Evolutionary conservation across 2,329 filamentous ascomycete species (phyloP), one percentile per base, ranked within the genome.

Genomic region (Neocatenulostroma microsporum): DNA sequence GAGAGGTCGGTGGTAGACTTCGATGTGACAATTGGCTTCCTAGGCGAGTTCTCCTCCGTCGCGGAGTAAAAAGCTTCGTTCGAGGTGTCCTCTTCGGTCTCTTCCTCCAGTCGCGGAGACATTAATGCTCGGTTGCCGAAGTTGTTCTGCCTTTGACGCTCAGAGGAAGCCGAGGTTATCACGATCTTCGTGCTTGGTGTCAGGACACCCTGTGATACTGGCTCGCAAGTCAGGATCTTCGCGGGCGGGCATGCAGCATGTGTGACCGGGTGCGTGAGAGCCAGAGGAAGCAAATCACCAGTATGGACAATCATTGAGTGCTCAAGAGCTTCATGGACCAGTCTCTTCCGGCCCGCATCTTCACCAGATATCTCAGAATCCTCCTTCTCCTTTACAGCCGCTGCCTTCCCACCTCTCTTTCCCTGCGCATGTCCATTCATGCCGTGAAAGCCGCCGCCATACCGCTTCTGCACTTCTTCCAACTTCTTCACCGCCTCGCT

Each of bases 31-130:
- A 65, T 57, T 1, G 64, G 64, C 13, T 61, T 61, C 11, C 56
- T 50, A 5, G 58, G 53, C 4, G 49, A 55, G 17, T 63, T 58
- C 35, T 94, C 87, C 57, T 95, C 89, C 2, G 85, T 82, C 1
- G 89, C 89, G 5, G 89, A 95, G 61, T 78, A 95, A 64, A 95
- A 95, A 49, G 87, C 81, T 55, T 96, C 89, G 40, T 84, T 94
- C 4, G 84, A 80, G 1, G 83, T 86, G 51, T 94, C 86, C 39
- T 93, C 84, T 63, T 70, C 58, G 17, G 52, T 51, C 17, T 59
- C 53, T 37, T 57, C 54, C 14, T 54, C 52, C 12, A 58, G 45
- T 6, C 53, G 49, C 15, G 55, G 53, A 10, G 54, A 56, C 8
- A 57, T 44, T 4, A 58, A 37, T 10, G 47, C 37, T 19, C 48